Base-by-base conservation (phyloP, 768 basidiomycete species). In the Psilocybe cubensis region DNA sequence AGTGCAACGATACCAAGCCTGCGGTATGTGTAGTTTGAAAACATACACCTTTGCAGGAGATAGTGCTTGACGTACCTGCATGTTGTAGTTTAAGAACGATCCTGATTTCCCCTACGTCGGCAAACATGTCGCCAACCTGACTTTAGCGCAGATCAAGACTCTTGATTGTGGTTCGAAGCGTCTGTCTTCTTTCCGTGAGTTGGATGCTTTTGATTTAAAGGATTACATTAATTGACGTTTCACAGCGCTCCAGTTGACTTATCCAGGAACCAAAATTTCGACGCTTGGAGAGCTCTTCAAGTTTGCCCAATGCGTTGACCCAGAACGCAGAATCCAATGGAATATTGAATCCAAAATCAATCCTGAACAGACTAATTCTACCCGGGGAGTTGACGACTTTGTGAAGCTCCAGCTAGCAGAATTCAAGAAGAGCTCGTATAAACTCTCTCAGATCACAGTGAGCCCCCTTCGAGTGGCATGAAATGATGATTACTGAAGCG, bases 271-370 rank as follows among this genome's bases (percentile, higher is more conserved):
- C 21, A 86, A 80, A 58, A 85, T 94, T 49, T 84, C 90, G 11
- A 92, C 91, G 3, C 73, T 93, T 20, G 70, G 78, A 60, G 89
- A 93, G 69, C 74, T 92, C 6, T 92, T 94, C 62, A 81, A 83
- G 42, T 92, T 94, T 65, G 89, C 84, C 7, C 78, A 79, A 40
- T 94, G 91, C 60, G 87, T 81, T 6, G 91, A 92, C 66, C 81
- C 85, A 0, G 70, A 81, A 35, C 84, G 85, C 52, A 72, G 75
- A 49, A 78, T 92, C 31, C 70, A 76, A 33, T 91, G 86, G 82
- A 92, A 92, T 67, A 87, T 94, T 60, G 92, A 93, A 74, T 89
- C 88, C 14, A 91, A 91, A 68, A 80, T 89, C 55, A 79, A 89
- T 59, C 74, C 89, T 3, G 75, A 69, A n/a, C 63, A 74, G 49